Base-by-base conservation (phyloP, 1,139 yeast species). In the Arxiozyma slooffiae region DNA sequence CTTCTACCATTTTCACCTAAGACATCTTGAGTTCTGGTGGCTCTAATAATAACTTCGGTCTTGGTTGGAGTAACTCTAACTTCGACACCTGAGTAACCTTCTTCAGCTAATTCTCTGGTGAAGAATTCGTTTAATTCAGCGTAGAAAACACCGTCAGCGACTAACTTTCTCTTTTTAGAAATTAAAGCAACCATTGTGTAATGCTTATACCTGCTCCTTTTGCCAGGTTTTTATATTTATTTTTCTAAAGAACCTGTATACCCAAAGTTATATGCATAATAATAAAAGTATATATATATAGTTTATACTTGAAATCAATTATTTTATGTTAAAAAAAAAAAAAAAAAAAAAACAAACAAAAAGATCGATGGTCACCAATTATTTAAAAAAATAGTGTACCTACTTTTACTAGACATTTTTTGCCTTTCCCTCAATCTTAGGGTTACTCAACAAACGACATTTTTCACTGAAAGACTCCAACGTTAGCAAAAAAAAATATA, bases 71-170 rank as follows among this genome's bases (percentile, higher is more conserved):
- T 89, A 73, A 88, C 88, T 81, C 97, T 88, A 75, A 94, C 97
- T 80, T 94, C 98, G 71, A 92, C 96, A 80, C 99, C 99, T 70
- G 98, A 94, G 83, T 92, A 92, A 73, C 99, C 99, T 80, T 92
- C 97, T 80, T 92, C 98, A 70, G 98, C 96, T 73, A 92, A 86
- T 79, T 92, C 98, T 81, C 97, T 89, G 82, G 97, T 88, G 88
- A 92, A 94, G 94, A 92, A 92, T 81, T 92, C 98, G 85, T 92
- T 92, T 74, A 92, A 81, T 81, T 92, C 99, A 78, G 99, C 99
- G 95, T 85, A 92, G 84, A 92, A 88, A 72, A 92, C 99, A 87
- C 99, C 99, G 82, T 92, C 99, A 77, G 97, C 97, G 76, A 90
- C 97, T 70, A 83, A 79, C 83, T 83, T 84, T 82, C 89, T 83